Percentiles rank a stretch among this genome's conserved stretches.
Conservation (phyloP, 108 stramenopile genomes). For the Nannochloropsis oceanica region DNA sequence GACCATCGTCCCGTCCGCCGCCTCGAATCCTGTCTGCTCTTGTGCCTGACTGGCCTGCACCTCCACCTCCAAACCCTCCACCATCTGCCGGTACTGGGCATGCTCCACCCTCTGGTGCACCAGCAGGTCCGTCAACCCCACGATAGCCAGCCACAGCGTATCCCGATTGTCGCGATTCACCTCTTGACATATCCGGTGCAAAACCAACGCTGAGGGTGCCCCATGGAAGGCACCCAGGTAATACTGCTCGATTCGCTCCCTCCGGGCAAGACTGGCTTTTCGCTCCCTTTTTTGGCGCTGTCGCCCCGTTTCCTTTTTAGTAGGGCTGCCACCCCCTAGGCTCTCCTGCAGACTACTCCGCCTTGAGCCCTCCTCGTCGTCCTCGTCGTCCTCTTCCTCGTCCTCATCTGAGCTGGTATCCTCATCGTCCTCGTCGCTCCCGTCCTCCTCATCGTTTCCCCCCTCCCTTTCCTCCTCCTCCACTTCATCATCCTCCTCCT, state of each 20-base stretch:
- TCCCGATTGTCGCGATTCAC: constrained; percentile 13
- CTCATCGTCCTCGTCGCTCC: background rate
- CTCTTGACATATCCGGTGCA: background rate
- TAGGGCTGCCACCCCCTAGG: background rate
- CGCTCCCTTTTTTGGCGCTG: background rate
- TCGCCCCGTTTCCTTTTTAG: constrained; percentile 12
- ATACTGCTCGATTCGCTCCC: constrained; percentile 33
- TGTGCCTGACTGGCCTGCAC: constrained; percentile 12
- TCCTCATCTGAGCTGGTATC: background rate
- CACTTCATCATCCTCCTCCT: background rate
- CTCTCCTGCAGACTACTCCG: background rate
- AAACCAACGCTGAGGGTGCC: background rate
- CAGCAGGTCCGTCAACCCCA: constrained; percentile 39
- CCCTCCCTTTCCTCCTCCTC: background rate
- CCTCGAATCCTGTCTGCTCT: background rate
- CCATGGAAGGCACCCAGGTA: constrained; percentile 20
- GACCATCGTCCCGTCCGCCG: constrained; percentile 10
- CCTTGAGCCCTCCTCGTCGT: background rate
- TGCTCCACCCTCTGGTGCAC: constrained; percentile 9
- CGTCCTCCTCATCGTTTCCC: background rate
- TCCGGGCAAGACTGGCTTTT: background rate
- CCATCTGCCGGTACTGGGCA: background rate
- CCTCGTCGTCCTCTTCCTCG: no score
- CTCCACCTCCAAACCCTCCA: background rate
- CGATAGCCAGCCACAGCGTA: constrained; percentile 38